Evolutionary conservation across 140 eudicot genomes (phyloP), one percentile per base, ranked within the genome.

Genomic region (Anethum foeniculum): DNA sequence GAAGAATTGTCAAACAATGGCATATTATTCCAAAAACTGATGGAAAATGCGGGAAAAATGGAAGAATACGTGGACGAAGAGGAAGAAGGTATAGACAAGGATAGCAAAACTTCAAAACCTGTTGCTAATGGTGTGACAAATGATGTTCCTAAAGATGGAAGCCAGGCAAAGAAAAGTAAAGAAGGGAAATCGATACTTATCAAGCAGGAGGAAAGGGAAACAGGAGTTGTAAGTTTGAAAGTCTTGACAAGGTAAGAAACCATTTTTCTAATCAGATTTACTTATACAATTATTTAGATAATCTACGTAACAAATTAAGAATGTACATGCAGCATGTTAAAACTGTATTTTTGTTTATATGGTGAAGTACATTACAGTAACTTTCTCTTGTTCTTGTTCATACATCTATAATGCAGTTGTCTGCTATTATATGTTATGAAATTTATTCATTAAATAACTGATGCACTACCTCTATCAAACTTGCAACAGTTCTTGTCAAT

Each of bases 1-100:
- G 99, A 95, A 82, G 90, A 95, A 77, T 94, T 95, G 79, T 92
- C 93, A 39, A 83, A 83, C 67, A 86, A 88, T 75, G 99, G 97
- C 62, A 38, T 43, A 13, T 85, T 90, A 49, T 95, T 95, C 86
- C 97, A 90, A 78, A 92, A 87, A 46, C 82, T 95, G 81, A 92
- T 95, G 99, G 99, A 95, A 86, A 95, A 92, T 89, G 97, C 97
- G 7, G 99, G 99, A 65, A 92, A 92, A 86, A 89, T 95, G 99
- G 97, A 95, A 88, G 96, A 89, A 83, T 86, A 92, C 67, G 84
- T 79, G 18, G 92, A 90, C 27, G 97, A 89, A 83, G 82, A 86
- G 44, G 90, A 75, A 81, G 86, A 84, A 72, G 87, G 32, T 14
- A 79, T 44, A 51, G 79, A 77, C 38, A 23, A 75, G 79, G 88